Conservation (phyloP, 163 green algal genomes). For the Scenedesmus sp. region DNA sequence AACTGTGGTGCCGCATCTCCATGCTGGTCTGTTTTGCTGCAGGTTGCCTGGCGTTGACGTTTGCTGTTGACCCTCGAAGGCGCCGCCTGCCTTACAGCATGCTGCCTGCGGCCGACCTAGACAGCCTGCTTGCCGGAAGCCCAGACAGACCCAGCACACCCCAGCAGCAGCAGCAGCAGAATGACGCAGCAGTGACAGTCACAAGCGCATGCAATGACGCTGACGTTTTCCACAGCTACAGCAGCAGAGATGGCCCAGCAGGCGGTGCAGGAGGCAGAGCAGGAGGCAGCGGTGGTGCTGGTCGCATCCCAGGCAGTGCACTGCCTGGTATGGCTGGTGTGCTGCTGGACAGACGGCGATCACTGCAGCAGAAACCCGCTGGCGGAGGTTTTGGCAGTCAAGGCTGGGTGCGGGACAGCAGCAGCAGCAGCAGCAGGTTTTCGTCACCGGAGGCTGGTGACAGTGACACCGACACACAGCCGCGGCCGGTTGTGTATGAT, state of each 20-base stretch:
- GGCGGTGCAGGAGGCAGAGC: neutral
- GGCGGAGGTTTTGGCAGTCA: neutral
- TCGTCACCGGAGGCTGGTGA: neutral
- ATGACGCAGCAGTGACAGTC: too few species aligned
- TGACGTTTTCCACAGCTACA: neutral
- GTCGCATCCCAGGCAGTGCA: neutral
- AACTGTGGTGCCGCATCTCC: too few species aligned
- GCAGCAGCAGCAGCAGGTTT: slow-evolving; percentile 21
- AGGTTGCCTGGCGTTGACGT: slow-evolving; percentile 54
- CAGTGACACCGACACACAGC: neutral
- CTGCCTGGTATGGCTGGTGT: neutral
- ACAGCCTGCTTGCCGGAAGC: neutral
- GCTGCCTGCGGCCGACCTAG: slow-evolving; percentile 19
- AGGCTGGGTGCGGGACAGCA: neutral
- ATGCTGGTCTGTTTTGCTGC: neutral
- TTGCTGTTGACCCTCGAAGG: slow-evolving; percentile 58
- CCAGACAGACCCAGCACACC: neutral
- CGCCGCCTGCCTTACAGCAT: neutral
- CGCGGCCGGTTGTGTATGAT: neutral
- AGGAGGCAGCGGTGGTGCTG: too few species aligned
- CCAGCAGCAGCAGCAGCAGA: neutral
- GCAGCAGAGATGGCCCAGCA: neutral
- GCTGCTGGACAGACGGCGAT: neutral
- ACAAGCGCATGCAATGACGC: neutral
- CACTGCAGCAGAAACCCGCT: neutral